Percentiles rank a stretch among this genome's conserved stretches.
phyloP scores from a whole-genome alignment of 1,139 yeast species.

The Geotrichum restrictum region DNA sequence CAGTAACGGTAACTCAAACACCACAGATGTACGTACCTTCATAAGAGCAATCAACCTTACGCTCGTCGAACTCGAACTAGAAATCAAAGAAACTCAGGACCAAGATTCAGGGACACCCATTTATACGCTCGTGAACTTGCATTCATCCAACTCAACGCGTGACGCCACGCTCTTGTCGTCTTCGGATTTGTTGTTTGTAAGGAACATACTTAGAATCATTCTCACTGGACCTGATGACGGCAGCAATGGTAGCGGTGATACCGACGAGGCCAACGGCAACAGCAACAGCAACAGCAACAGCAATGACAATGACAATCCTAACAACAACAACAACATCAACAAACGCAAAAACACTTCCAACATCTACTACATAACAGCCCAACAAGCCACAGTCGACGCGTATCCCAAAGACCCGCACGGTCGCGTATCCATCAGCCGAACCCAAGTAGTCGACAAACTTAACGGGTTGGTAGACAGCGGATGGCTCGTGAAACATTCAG shows the following conservation, averaged over 20 bases:
- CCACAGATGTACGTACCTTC: background rate
- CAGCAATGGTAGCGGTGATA: background rate
- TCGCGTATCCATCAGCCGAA: slow-evolving; percentile 2
- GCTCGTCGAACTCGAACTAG: slow-evolving; percentile 15
- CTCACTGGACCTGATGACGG: background rate
- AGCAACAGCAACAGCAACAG: background rate
- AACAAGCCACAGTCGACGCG: slow-evolving; percentile 5
- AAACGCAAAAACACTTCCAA: background rate
- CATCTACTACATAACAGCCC: slow-evolving; percentile 4
- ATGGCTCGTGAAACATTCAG: slow-evolving; percentile 17
- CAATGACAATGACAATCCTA: no score
- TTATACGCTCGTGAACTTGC: slow-evolving; percentile 15
- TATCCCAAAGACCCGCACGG: slow-evolving; percentile 9
- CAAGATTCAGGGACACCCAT: slow-evolving; percentile 11
- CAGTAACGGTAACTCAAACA: background rate
- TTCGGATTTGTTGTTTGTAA: slow-evolving; percentile 8
- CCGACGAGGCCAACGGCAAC: background rate
- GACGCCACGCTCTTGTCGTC: slow-evolving; percentile 9
- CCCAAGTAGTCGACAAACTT: slow-evolving; percentile 10
- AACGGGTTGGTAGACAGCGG: slow-evolving; percentile 11
- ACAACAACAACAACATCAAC: background rate
- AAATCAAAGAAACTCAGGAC: slow-evolving; percentile 13
- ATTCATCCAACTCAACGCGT: slow-evolving; percentile 7
- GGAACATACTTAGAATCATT: slow-evolving; percentile 5
- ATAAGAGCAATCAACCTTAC: slow-evolving; percentile 1